Evolutionary conservation across 208 protist species (phyloP), one percentile per base, ranked within the genome.

Genomic region (Porcisia hertigi): DNA sequence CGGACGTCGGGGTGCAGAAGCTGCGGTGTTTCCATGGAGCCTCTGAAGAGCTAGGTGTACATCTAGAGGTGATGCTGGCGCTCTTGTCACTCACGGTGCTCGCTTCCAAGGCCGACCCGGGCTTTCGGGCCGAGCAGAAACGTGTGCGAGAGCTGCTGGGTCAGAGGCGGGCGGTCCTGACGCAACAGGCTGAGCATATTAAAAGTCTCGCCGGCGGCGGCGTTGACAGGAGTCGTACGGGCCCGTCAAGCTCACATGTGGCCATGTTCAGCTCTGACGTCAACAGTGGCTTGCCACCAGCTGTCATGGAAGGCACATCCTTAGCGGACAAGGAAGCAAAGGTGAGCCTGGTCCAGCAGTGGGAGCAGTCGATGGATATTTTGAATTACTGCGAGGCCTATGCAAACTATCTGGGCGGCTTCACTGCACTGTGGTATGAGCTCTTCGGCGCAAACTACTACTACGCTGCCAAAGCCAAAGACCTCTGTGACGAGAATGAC

Each of bases 351-450:
- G 9, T 36, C 34, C 74, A 73, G 73, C 54, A 53, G 30, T 80
- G 57, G 72, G 82, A 76, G 74, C 75, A 79, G 58, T 49, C 77
- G 14, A 76, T 67, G 59, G 79, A 80, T 60, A 74, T 83, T 12
- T 58, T 82, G 43, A 72, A 79, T 65, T 91, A 88, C 73, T 76
- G 74, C 49, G 69, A 86, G 73, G 80, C 77, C 39, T 94, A 94
- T 63, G 69, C 69, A 2, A 85, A 86, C n/a, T 85, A 85, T 66
- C 74, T 96, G 3, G 39, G 39, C 14, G 81, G 81, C 65, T 96
- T 94, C 62, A 71, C 81, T 58, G 63, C 59, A 67, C 66, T 92
- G 25, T 96, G 92, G 92, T 78, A 74, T n/a, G 80, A 88, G 69
- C 79, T 96, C 7, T 96, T 96, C 74, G 86, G 86, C 16, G 52